Evolutionary conservation across 106 monocot genomes (phyloP), one percentile per base, ranked within the genome.

Genomic region (Ottelia alismoides): DNA sequence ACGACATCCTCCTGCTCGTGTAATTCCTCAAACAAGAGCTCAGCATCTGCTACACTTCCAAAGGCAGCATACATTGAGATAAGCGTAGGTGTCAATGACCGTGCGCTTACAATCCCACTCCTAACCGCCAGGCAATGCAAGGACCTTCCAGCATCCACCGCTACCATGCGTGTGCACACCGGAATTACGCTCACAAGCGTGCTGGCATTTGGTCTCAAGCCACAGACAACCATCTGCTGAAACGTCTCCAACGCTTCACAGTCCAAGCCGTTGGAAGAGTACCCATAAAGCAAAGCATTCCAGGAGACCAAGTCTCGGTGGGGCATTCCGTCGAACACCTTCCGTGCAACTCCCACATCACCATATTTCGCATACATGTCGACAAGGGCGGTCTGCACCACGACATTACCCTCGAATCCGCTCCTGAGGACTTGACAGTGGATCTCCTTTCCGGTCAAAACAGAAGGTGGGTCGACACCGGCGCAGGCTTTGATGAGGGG

Each of bases 341-440:
- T 65, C 22, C 47, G 28, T 6, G 81, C 57, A n/a, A 9, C 24
- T 5, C 28, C 64, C 51, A 82, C 22, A 27, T 7, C 21, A 2
- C 78, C 68, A 10, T n/a, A 51, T 61, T 82, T 87, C 1, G 75
- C 65, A 21, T 87, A 87, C 66, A 78, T 70, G 54, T 82, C 78
- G 22, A 82, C 56, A 24, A 87, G 72, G 40, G 87, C 58, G 47
- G 87, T 81, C 48, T 72, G 58, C 3, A 78, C 63, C 10, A 71
- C 69, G 24, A 71, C 43, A 65, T 82, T 70, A 2, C 63, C 44
- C 6, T 51, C 72, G 31, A 60, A 62, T 12, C 81, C 87, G 5
- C 28, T 63, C 32, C 63, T 69, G 43, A 87, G 22, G 55, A 75
- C 63, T 28, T 28, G 49, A 48, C 72, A 72, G 25, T 87, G 87